A percentile compares a stretch with the other conserved stretches of the same genome.
Evolutionary conservation across 352 stramenopile species (phyloP).

Genomic region (Pythium rishiriense): DNA sequence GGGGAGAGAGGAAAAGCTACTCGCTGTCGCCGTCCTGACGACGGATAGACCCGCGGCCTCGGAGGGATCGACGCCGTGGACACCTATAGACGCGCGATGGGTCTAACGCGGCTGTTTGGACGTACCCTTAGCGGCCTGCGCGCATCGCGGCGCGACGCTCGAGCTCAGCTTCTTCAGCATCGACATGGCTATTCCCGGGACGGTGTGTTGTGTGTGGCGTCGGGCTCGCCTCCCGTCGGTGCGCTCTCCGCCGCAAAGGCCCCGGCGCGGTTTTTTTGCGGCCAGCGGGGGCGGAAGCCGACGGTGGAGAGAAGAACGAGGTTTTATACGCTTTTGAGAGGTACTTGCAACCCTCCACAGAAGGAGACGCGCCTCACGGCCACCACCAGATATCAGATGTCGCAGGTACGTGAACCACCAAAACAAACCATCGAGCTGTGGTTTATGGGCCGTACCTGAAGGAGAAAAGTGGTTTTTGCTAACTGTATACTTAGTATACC

Average conservation of each 20-base stretch:
- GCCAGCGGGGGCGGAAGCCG: background rate
- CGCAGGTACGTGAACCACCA: constrained; percentile 27
- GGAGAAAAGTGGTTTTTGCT: constrained; percentile 23
- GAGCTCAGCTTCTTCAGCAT: constrained; percentile 78
- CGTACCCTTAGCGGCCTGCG: constrained; percentile 48
- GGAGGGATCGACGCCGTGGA: background rate
- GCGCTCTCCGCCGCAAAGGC: constrained; percentile 18
- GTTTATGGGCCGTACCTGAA: constrained; percentile 13
- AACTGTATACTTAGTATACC: constrained; percentile 11
- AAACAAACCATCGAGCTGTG: constrained; percentile 16
- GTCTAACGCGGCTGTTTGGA: background rate
- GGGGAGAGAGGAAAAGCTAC: background rate
- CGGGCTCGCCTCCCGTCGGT: constrained; percentile 23
- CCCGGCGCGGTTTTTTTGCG: constrained; percentile 30
- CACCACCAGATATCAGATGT: constrained; percentile 13
- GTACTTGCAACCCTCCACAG: background rate
- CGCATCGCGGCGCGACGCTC: constrained; percentile 56
- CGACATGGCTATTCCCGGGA: constrained; percentile 32
- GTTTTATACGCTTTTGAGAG: constrained; percentile 27
- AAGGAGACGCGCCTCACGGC: background rate
- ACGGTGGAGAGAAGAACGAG: constrained; percentile 4
- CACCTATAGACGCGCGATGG: too few species aligned
- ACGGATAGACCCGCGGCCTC: background rate
- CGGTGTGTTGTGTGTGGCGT: constrained; percentile 20
- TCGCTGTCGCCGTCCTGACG: too few species aligned